Evolutionary conservation across 306 rosid genomes (phyloP).

Genomic region (Dryas alaskensis): DNA sequence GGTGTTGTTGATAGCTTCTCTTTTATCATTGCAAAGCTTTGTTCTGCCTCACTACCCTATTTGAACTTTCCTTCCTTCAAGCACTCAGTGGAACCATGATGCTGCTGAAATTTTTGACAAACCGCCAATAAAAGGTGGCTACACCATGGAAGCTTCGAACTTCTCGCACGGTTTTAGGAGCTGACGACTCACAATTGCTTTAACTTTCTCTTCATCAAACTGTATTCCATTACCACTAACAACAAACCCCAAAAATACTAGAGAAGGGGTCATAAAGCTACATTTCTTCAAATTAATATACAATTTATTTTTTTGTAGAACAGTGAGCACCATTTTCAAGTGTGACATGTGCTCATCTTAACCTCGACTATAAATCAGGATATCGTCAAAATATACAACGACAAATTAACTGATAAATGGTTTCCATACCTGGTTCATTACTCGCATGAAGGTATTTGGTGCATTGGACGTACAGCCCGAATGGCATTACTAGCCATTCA

Average conservation of each 20-base stretch:
- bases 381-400: not conserved
- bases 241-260: not conserved
- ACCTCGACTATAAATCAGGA: not conserved
- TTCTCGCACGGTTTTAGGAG: not conserved
- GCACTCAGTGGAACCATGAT: not conserved
- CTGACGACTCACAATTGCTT: not conserved
- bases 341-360: not conserved
- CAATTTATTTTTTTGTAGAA: not conserved
- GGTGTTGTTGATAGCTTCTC: not conserved
- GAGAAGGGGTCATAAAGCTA: not conserved
- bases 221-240: not conserved
- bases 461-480: not conserved
- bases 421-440: not conserved
- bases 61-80: not conserved
- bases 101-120: not conserved
- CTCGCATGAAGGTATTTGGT: not conserved
- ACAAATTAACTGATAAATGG: not conserved
- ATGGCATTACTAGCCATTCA: conserved; percentile 1
- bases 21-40: not conserved
- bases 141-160: not conserved
- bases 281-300: not conserved
- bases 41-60: not conserved
- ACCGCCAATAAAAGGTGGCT: not conserved
- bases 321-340: not conserved
- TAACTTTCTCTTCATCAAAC: not conserved